Base-by-base conservation (phyloP, 2,329 filamentous ascomycete species). In the Trichoderma polysporum region DNA sequence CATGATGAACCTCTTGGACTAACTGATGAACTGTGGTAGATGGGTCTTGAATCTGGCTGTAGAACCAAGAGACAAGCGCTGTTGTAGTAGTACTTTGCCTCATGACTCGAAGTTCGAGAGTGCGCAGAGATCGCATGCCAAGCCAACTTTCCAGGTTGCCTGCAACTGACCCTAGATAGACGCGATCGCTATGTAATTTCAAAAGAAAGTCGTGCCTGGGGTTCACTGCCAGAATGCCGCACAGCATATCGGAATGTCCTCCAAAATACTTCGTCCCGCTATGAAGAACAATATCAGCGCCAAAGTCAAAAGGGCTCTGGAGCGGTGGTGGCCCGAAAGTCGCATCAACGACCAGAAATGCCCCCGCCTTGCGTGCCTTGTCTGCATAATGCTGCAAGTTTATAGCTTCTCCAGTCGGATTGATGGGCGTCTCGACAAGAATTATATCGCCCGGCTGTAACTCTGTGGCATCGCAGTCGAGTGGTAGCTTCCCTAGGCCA, bases 211-310 rank as follows among this genome's bases (percentile, higher is more conserved):
- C 73, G 52, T 79, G 79, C 35, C 77, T 77, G 13, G 85, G 85
- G 58, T 85, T 82, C 4, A 93, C 85, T 0, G 88, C 87, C 29
- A 99, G 80, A n/a, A 96, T 90, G 22, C 95, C 95, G 74, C 92
- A 97, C 3, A 98, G 86, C 84, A 98, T 85, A 79, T 98, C 95
- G 70, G 90, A 94, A 80, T 99, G 95, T 0, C 95, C 95, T 19
- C 95, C 95, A 71, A 99, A 88, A 79, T 98, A 99, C 83, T 98
- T 99, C n/a, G 94, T 97, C 2, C 93, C 95, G 57, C 86, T 91
- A 79, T 99, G 95, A 91, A 98, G 91, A 31, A 97, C 87, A 1
- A 94, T 79, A 78, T 98, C 94, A 27, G 91, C 93, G 57, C 93
- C 94, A 76, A 86, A 90, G 25, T 78, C 75, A 74, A 98, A 95